These are phyloP conservation scores for Berberis vulgaris DNA, from an alignment of 164 flowering plant genomes.

Conservation along the genomic window DNA sequence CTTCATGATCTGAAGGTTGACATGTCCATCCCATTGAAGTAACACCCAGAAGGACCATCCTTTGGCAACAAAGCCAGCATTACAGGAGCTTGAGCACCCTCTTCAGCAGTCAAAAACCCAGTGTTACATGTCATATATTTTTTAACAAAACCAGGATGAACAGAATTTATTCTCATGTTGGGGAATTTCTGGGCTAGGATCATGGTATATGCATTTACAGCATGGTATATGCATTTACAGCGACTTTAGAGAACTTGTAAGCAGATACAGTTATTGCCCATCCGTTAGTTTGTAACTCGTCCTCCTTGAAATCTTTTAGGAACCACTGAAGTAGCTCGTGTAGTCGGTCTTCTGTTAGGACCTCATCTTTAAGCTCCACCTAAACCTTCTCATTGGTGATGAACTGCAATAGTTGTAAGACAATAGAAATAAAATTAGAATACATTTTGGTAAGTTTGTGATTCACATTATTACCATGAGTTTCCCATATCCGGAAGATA, in stretches of 20 bases:
- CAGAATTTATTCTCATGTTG: constrained; percentile 5
- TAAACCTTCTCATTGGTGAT: constrained; percentile 13
- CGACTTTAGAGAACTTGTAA: constrained; percentile 17
- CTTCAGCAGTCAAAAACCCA: constrained; percentile 8
- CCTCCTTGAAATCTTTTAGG: constrained; percentile 29
- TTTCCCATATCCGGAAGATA: too few relatives aligned
- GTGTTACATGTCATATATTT: constrained; percentile 4
- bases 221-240: constrained; percentile 17
- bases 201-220: constrained; percentile 20
- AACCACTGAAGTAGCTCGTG: constrained; percentile 24
- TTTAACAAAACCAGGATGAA: constrained; percentile 13
- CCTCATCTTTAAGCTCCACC: constrained; percentile 11
- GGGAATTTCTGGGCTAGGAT: constrained; percentile 15
- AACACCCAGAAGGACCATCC: constrained; percentile 8
- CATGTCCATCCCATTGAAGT: constrained; percentile 6
- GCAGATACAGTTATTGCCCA: constrained; percentile 25
- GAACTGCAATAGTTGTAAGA: neutral
- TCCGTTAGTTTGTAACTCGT: constrained; percentile 21
- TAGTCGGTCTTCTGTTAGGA: constrained; percentile 21
- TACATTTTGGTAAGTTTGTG: too few relatives aligned
- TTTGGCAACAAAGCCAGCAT: constrained; percentile 12
- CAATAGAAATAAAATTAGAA: too few relatives aligned
- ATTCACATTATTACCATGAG: too few relatives aligned
- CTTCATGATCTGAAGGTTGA: constrained; percentile 1
- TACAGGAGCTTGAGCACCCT: constrained; percentile 12